Percentiles rank a stretch among this genome's conserved stretches.
Conservation (phyloP, 2,329 filamentous ascomycete genomes). For the Lasiodiplodia gonubiensis region DNA sequence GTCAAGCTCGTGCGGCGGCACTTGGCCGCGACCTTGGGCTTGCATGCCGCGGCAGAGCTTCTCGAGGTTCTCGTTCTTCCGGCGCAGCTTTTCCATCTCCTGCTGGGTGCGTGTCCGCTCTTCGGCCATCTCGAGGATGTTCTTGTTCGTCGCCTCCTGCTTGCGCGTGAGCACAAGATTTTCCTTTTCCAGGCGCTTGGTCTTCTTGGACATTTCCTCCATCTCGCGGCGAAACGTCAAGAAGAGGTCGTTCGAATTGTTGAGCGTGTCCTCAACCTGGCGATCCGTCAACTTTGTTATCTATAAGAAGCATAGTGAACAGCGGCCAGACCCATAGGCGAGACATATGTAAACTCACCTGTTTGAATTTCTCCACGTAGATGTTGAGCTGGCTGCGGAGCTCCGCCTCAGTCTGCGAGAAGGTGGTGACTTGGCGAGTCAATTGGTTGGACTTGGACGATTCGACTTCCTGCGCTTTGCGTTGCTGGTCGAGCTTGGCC, state of each 20-base stretch:
- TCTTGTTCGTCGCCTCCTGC: conserved; percentile 90
- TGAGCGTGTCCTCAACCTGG: conserved; percentile 96
- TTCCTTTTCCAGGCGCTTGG: conserved; percentile 94
- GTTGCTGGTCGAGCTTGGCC: conserved; percentile 86
- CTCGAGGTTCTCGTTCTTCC: conserved; percentile 89
- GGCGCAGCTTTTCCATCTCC: conserved; percentile 78
- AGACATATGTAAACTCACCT: conserved; percentile 64
- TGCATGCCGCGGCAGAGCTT: conserved; percentile 97
- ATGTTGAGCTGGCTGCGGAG: conserved; percentile 94
- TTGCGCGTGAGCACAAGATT: conserved; percentile 90
- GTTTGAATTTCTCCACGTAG: conserved; percentile 99
- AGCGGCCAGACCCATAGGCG: conserved; percentile 26
- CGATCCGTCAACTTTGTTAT: conserved; percentile 44
- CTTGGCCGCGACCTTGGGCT: conserved; percentile 83
- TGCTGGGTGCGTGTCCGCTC: conserved; percentile 79
- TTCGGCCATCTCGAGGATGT: conserved; percentile 96
- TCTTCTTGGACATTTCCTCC: conserved; percentile 99
- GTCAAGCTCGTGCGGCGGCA: conserved; percentile 56
- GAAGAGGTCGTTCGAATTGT: conserved; percentile 97
- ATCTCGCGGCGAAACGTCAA: conserved; percentile 97
- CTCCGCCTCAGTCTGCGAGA: conserved; percentile 94
- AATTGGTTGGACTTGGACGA: conserved; percentile 79
- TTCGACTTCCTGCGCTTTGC: conserved; percentile 85
- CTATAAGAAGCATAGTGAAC: conserved; percentile 30
- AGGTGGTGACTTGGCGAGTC: conserved; percentile 89